A percentile compares a stretch with the other conserved stretches of the same genome.
These are phyloP conservation scores for Helianthus tuberosus DNA, from an alignment of 129 eudicot genomes.

Conservation along the genomic window DNA sequence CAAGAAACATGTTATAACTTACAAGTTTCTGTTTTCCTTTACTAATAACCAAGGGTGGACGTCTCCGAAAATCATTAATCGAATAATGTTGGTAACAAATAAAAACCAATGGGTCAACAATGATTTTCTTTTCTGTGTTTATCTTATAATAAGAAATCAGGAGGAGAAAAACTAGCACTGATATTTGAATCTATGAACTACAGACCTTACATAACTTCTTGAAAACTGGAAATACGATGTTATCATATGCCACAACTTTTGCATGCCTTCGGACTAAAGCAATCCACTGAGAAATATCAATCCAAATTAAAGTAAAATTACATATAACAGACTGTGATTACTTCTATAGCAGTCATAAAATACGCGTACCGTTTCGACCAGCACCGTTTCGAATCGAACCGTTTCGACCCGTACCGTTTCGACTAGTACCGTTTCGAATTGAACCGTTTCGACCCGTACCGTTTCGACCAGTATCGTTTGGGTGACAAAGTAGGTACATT, in stretches of 20 bases:
- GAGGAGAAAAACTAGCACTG: neutral
- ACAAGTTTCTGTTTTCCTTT: constrained; percentile 72
- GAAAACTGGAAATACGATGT: constrained; percentile 66
- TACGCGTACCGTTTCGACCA: too few relatives aligned
- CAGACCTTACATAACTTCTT: constrained; percentile 84
- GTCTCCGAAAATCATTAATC: constrained; percentile 63
- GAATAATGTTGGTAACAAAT: neutral
- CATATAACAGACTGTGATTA: neutral
- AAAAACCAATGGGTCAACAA: neutral
- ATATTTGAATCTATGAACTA: neutral
- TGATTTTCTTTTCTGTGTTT: neutral
- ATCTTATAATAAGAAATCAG: neutral
- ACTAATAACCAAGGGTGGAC: constrained; percentile 65
- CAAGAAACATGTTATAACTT: constrained; percentile 33
- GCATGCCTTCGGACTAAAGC: constrained; percentile 79
- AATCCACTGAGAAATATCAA: constrained; percentile 67
- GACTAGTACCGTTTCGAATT: too few relatives aligned
- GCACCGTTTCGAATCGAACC: too few relatives aligned
- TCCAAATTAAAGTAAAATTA: neutral
- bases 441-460: too few relatives aligned
- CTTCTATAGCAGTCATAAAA: neutral
- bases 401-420: too few relatives aligned
- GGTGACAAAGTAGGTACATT: too few relatives aligned
- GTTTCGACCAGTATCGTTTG: too few relatives aligned
- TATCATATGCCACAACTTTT: constrained; percentile 82